A percentile compares a stretch with the other conserved stretches of the same genome.
phyloP scores from a whole-genome alignment of 73 alveolate species.

The Paramecium tetraurelia region DNA sequence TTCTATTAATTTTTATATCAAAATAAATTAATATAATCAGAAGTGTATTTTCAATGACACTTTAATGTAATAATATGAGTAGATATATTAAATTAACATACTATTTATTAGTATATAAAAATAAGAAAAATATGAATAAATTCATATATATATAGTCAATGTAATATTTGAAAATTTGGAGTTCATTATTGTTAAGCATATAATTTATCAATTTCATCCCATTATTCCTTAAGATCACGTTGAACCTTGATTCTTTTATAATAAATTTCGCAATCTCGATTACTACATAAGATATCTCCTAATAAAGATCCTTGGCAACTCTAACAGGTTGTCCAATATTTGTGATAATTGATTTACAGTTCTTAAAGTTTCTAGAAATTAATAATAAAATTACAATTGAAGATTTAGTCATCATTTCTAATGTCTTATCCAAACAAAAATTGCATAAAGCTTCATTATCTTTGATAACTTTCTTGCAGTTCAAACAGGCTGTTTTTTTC shows the following conservation, averaged over 20 bases:
- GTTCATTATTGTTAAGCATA: not conserved
- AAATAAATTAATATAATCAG: too few species aligned
- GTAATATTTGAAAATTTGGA: not conserved
- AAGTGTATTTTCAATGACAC: too few species aligned
- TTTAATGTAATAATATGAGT: too few species aligned
- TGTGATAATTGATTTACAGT: slow-evolving; percentile 39
- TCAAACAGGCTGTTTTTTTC: slow-evolving; percentile 83
- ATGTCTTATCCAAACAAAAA: slow-evolving; percentile 72
- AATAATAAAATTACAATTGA: slow-evolving; percentile 78
- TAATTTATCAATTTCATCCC: slow-evolving; percentile 24
- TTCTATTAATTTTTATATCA: too few species aligned
- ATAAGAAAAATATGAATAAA: not conserved
- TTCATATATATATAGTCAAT: too few species aligned
- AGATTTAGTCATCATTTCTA: slow-evolving; percentile 72
- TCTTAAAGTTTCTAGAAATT: slow-evolving; percentile 87
- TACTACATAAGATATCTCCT: slow-evolving; percentile 91
- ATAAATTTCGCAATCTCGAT: slow-evolving; percentile 98
- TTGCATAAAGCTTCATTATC: slow-evolving; percentile 87
- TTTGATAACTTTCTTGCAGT: slow-evolving; percentile 83
- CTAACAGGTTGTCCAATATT: slow-evolving; percentile 97
- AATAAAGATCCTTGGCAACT: slow-evolving; percentile 98
- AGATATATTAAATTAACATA: too few species aligned
- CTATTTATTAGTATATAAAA: too few species aligned
- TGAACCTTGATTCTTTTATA: slow-evolving; percentile 92
- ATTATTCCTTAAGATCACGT: slow-evolving; percentile 66